Evolutionary conservation across 768 basidiomycete species (phyloP).

Genomic region (Mycena sanguinolenta): DNA sequence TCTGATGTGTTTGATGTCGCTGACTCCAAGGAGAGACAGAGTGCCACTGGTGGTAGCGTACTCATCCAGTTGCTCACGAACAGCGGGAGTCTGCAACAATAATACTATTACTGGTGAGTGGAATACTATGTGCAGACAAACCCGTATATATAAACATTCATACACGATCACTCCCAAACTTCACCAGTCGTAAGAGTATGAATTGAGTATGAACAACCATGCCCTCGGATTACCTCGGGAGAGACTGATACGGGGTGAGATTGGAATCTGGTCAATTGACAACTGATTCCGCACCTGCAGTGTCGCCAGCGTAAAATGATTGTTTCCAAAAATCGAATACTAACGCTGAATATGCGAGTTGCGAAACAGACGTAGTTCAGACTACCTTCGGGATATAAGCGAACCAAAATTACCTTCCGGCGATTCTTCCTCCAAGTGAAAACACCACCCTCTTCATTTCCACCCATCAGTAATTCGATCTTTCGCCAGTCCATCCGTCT

Average conservation of each 20-base stretch:
- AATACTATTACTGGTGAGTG: no score
- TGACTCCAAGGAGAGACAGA: constrained; percentile 47
- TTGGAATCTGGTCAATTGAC: constrained; percentile 39
- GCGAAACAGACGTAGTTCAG: constrained; percentile 34
- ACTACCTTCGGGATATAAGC: constrained; percentile 38
- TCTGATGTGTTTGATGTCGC: constrained; percentile 96
- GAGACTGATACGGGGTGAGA: constrained; percentile 70
- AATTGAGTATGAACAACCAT: constrained; percentile 93
- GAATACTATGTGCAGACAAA: constrained; percentile 53
- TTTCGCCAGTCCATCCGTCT: constrained; percentile 86
- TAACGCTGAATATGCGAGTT: constrained; percentile 93
- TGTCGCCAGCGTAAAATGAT: constrained; percentile 39
- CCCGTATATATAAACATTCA: constrained; percentile 96
- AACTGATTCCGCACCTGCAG: constrained; percentile 78
- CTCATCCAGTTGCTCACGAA: constrained; percentile 95
- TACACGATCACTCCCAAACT: constrained; percentile 97
- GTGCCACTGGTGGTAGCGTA: constrained; percentile 31
- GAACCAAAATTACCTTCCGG: constrained; percentile 76
- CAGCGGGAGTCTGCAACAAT: constrained; percentile 82
- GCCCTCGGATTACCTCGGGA: constrained; percentile 90
- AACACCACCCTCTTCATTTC: constrained; percentile 83
- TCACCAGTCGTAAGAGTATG: constrained; percentile 98
- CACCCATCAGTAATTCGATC: constrained; percentile 87
- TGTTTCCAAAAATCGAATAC: constrained; percentile 46
- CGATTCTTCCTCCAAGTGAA: constrained; percentile 97